Conservation (phyloP, 441 rosid genomes). For the Aleurites moluccanus region DNA sequence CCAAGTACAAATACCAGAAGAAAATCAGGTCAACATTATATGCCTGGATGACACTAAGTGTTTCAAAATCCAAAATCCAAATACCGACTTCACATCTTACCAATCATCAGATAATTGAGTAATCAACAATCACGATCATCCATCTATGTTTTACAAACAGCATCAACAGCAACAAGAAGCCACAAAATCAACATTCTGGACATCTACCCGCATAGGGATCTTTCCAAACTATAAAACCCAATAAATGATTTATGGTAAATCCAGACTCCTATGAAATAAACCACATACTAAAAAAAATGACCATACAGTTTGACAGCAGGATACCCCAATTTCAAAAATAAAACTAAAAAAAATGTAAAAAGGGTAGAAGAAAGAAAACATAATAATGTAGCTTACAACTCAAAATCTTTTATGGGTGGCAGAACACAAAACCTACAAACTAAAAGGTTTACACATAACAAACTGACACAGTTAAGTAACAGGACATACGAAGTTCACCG, state of each 20-base stretch:
- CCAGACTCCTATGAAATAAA: slow-evolving; percentile 25
- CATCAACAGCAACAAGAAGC: slow-evolving; percentile 68
- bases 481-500: slow-evolving; percentile 23
- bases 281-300: slow-evolving; percentile 5
- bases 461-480: slow-evolving; percentile 15
- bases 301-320: slow-evolving; percentile 7
- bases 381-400: slow-evolving; percentile 18
- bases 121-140: slow-evolving; percentile 59
- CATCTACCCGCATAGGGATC: slow-evolving; percentile 56
- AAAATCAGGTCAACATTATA: slow-evolving; percentile 39
- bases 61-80: slow-evolving; percentile 29
- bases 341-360: not conserved
- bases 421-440: slow-evolving; percentile 27
- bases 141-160: slow-evolving; percentile 61
- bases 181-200: slow-evolving; percentile 60
- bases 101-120: slow-evolving; percentile 37
- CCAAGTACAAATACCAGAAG: slow-evolving; percentile 34
- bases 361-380: not conserved
- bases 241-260: slow-evolving; percentile 46
- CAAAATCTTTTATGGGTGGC: slow-evolving; percentile 15
- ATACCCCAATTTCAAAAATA: slow-evolving; percentile 17
- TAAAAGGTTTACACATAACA: slow-evolving; percentile 23
- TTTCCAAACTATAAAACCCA: slow-evolving; percentile 73
- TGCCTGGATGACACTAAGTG: slow-evolving; percentile 31
- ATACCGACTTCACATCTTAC: slow-evolving; percentile 40